Evolutionary conservation across 805 yeast genomes (phyloP).

Genomic region (Yarrowia yakushimensis): DNA sequence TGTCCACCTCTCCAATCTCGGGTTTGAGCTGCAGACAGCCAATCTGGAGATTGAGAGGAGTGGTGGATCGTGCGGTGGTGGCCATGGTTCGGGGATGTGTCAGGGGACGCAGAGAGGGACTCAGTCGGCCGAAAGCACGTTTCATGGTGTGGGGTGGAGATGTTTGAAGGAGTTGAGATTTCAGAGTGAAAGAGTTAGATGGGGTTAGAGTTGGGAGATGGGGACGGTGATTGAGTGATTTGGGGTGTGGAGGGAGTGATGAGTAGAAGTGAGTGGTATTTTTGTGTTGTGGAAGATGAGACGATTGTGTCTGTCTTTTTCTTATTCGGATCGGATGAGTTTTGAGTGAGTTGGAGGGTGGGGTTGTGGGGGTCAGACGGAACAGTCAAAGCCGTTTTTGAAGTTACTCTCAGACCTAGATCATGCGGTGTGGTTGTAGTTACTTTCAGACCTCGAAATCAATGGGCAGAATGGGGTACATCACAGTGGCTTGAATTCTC

Average conservation of each 20-base stretch:
- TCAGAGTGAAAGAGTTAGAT: slow-evolving; percentile 5
- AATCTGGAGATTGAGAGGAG: slow-evolving; percentile 13
- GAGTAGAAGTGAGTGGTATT: too few relatives aligned
- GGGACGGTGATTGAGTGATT: not conserved
- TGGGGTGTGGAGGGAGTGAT: not conserved
- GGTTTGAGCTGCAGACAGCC: slow-evolving; percentile 17
- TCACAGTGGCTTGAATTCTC: too few relatives aligned
- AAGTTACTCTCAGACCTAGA: too few relatives aligned
- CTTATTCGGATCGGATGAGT: not conserved
- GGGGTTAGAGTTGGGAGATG: not conserved
- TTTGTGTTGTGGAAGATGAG: not conserved
- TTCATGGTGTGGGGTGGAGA: not conserved
- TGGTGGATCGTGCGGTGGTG: not conserved
- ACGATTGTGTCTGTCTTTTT: too few relatives aligned
- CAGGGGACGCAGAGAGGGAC: not conserved
- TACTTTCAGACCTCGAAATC: too few relatives aligned
- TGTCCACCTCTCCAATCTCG: slow-evolving; percentile 6
- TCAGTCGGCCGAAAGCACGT: not conserved
- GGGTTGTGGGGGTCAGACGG: not conserved
- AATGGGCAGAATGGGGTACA: too few relatives aligned
- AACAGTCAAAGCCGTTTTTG: too few relatives aligned
- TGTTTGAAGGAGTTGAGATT: not conserved
- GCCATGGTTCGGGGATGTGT: not conserved
- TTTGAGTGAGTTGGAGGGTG: not conserved
- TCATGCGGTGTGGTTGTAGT: too few relatives aligned